Conservation (phyloP, 192 early-diverging fungal genomes). For the Umbelopsis sp. region DNA sequence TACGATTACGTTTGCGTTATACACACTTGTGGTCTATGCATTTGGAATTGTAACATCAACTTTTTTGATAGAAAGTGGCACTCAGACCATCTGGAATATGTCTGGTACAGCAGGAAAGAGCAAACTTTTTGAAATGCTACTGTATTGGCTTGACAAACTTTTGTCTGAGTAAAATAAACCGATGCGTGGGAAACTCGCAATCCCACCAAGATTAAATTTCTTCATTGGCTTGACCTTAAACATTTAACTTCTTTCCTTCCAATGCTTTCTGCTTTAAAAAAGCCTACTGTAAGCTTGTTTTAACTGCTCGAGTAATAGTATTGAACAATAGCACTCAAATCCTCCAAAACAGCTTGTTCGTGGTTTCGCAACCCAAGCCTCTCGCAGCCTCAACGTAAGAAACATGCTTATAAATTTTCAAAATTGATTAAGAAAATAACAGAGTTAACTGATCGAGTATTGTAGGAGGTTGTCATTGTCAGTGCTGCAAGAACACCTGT, state of each 20-base stretch:
- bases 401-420: not conserved
- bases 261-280: slow-evolving; percentile 18
- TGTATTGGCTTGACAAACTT: slow-evolving; percentile 43
- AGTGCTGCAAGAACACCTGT: slow-evolving; percentile 90
- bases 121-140: slow-evolving; percentile 38
- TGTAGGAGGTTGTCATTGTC: slow-evolving; percentile 60
- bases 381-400: slow-evolving; percentile 10
- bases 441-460: not conserved
- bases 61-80: slow-evolving; percentile 45
- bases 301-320: not conserved
- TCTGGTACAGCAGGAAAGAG: slow-evolving; percentile 25
- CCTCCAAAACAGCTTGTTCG: not conserved
- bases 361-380: slow-evolving; percentile 18
- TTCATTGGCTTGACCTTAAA: not conserved
- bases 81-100: slow-evolving; percentile 33
- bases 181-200: not conserved
- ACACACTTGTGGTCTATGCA: slow-evolving; percentile 49
- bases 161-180: slow-evolving; percentile 31
- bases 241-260: not conserved
- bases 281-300: not conserved
- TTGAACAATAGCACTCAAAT: not conserved
- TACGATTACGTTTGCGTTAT: slow-evolving; percentile 49
- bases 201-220: not conserved
- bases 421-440: too few species aligned
- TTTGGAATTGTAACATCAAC: slow-evolving; percentile 54